Conservation (phyloP, 768 basidiomycete genomes). For the Pleurotus eryngii region DNA sequence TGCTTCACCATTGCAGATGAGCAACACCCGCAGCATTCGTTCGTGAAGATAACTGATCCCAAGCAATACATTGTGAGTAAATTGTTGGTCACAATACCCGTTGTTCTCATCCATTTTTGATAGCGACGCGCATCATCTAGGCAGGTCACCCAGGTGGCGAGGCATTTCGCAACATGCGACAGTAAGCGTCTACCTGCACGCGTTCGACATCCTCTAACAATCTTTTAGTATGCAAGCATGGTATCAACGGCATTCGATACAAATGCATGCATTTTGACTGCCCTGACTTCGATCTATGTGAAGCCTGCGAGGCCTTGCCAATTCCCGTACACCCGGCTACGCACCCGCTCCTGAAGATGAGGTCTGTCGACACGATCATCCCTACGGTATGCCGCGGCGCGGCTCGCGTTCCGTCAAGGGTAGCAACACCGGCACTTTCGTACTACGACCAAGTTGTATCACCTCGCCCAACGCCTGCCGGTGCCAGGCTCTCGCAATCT, state of each 20-base stretch:
- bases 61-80: slow-evolving; percentile 57
- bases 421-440: no score
- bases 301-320: slow-evolving; percentile 74
- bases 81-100: background rate
- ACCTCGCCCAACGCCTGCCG: background rate
- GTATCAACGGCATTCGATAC: slow-evolving; percentile 64
- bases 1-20: slow-evolving; percentile 72
- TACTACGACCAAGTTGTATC: no score
- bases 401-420: slow-evolving; percentile 9
- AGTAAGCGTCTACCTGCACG: slow-evolving; percentile 24
- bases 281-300: slow-evolving; percentile 80
- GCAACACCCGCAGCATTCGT: slow-evolving; percentile 76
- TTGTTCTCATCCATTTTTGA: background rate
- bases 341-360: slow-evolving; percentile 79
- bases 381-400: slow-evolving; percentile 37
- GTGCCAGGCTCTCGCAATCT: background rate
- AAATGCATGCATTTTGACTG: slow-evolving; percentile 86
- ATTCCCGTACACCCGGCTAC: slow-evolving; percentile 68
- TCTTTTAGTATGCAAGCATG: slow-evolving; percentile 41
- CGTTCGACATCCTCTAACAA: background rate
- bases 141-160: slow-evolving; percentile 3
- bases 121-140: slow-evolving; percentile 21
- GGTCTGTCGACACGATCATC: slow-evolving; percentile 42
- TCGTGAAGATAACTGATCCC: slow-evolving; percentile 55
- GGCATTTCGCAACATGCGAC: slow-evolving; percentile 63